A percentile compares a stretch with the other conserved stretches of the same genome.
Conservation (phyloP, 306 rosid genomes). For the Purshia tridentata region DNA sequence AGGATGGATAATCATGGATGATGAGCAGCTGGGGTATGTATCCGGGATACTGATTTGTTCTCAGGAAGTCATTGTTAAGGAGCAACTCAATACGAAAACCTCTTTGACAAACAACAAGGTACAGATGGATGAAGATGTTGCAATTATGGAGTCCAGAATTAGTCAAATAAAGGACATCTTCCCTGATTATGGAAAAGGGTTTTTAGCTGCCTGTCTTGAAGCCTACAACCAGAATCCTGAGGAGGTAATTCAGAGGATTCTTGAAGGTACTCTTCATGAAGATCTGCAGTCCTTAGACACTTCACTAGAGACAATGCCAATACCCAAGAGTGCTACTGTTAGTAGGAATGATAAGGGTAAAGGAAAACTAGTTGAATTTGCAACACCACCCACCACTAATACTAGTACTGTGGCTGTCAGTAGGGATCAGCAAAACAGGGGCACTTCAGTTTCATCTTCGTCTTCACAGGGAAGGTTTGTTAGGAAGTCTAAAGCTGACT, state of each 20-base stretch:
- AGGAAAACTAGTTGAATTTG: slow-evolving; percentile 65
- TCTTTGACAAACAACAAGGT: slow-evolving; percentile 36
- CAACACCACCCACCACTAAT: slow-evolving; percentile 28
- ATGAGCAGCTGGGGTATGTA: slow-evolving; percentile 68
- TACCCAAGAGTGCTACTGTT: slow-evolving; percentile 38
- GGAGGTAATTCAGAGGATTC: slow-evolving; percentile 93
- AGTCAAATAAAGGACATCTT: slow-evolving; percentile 91
- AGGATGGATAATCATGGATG: slow-evolving; percentile 90
- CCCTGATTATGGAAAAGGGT: slow-evolving; percentile 93
- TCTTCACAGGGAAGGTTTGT: slow-evolving; percentile 66
- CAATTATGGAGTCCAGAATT: slow-evolving; percentile 74
- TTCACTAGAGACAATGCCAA: slow-evolving; percentile 61
- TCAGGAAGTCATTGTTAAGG: slow-evolving; percentile 38
- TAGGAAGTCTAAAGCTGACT: slow-evolving; percentile 62
- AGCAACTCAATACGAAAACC: slow-evolving; percentile 26
- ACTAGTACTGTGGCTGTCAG: slow-evolving; percentile 27
- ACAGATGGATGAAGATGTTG: slow-evolving; percentile 67
- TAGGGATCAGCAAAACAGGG: slow-evolving; percentile 44
- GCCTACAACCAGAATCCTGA: slow-evolving; percentile 94
- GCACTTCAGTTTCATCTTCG: slow-evolving; percentile 51
- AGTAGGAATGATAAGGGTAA: slow-evolving; percentile 76
- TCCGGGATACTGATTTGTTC: slow-evolving; percentile 52
- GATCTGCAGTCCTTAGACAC: slow-evolving; percentile 73
- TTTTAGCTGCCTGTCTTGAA: slow-evolving; percentile 81
- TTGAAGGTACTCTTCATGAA: slow-evolving; percentile 85